Conservation (phyloP, 371 early-diverging fungal genomes). For the Actinomucor elegans region DNA sequence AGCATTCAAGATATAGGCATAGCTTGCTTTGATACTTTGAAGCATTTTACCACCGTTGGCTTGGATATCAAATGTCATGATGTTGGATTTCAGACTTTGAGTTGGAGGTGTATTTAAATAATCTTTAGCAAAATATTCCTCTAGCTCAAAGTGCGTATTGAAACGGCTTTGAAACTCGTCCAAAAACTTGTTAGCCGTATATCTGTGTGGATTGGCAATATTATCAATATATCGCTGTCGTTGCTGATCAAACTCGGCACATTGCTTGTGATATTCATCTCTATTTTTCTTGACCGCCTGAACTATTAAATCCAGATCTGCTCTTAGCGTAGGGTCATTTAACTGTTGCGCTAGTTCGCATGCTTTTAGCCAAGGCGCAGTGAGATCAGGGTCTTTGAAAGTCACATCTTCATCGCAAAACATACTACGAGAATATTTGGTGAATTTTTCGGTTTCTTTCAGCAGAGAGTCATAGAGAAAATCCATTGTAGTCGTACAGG, state of each 20-base stretch:
- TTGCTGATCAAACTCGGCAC: constrained; percentile 5
- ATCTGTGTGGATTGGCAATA: constrained; percentile 20
- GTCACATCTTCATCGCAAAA: constrained; percentile 30
- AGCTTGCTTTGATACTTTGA: constrained; percentile 23
- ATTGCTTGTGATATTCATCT: constrained; percentile 11
- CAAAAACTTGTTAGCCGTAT: background rate
- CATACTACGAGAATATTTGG: constrained; percentile 27
- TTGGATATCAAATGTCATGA: constrained; percentile 11
- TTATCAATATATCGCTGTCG: constrained; percentile 18
- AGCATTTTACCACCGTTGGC: constrained; percentile 16
- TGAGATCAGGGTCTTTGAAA: constrained; percentile 26
- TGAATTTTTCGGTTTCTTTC: constrained; percentile 31
- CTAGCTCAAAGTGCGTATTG: constrained; percentile 29
- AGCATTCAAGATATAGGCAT: constrained; percentile 17
- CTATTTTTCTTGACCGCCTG: constrained; percentile 4
- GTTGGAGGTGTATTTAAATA: constrained; percentile 8
- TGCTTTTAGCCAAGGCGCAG: constrained; percentile 26
- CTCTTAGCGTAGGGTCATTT: constrained; percentile 12
- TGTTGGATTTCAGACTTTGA: constrained; percentile 10
- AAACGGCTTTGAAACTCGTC: constrained; percentile 18
- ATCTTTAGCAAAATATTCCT: constrained; percentile 33
- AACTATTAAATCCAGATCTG: constrained; percentile 24
- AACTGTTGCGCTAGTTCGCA: constrained; percentile 11
- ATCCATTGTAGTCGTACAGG: constrained; percentile 38
- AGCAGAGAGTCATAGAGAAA: constrained; percentile 26